Percentiles rank a stretch among this genome's conserved stretches.
phyloP scores from a whole-genome alignment of 495 filamentous ascomycete species.

The Penicillium paradoxum region DNA sequence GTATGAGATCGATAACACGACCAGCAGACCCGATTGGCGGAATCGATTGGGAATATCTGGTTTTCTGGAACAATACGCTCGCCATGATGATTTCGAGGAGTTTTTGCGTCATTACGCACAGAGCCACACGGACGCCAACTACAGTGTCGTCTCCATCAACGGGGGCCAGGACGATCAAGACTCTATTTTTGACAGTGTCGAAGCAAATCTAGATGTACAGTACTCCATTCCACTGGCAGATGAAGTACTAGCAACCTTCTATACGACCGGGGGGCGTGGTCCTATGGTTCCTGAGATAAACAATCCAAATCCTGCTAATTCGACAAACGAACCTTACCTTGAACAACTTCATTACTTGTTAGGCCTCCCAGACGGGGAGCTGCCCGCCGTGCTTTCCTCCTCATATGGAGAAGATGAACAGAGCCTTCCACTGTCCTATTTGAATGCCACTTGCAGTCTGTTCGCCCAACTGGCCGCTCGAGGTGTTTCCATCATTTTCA shows the following conservation, averaged over 20 bases:
- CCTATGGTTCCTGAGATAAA: constrained; percentile 52
- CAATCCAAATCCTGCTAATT: constrained; percentile 31
- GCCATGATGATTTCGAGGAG: constrained; percentile 48
- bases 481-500: constrained; percentile 66
- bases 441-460: constrained; percentile 60
- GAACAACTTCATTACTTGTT: constrained; percentile 71
- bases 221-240: constrained; percentile 60
- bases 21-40: constrained; percentile 27
- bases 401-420: constrained; percentile 56
- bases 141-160: constrained; percentile 57
- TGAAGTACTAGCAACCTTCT: constrained; percentile 55
- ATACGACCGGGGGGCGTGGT: constrained; percentile 61
- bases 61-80: constrained; percentile 63
- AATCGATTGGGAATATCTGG: constrained; percentile 63
- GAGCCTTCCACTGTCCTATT: constrained; percentile 54
- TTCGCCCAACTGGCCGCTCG: constrained; percentile 69
- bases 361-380: constrained; percentile 50
- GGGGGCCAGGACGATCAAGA: constrained; percentile 52
- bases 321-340: constrained; percentile 77
- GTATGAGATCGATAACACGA: constrained; percentile 52
- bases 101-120: constrained; percentile 53
- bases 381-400: constrained; percentile 70
- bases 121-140: constrained; percentile 50
- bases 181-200: constrained; percentile 31
- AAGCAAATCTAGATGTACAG: constrained; percentile 71